Conservation (phyloP, 345 rosid genomes). For the Gossypium bickii region DNA sequence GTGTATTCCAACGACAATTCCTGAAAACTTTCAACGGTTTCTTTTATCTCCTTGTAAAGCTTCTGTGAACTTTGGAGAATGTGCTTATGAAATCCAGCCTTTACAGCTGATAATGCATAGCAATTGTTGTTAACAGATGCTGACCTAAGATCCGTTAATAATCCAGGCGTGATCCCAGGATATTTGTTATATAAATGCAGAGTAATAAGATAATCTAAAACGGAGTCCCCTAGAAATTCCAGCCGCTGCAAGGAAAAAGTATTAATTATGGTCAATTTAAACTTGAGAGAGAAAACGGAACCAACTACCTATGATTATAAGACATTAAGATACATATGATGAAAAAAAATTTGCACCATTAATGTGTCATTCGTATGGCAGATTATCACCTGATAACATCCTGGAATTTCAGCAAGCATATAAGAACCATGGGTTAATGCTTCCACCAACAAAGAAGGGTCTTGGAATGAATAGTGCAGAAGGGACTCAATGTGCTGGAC, state of each 20-base stretch:
- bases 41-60: slow-evolving; percentile 50
- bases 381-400: slow-evolving; percentile 73
- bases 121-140: slow-evolving; percentile 90
- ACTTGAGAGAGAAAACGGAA: background rate
- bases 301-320: background rate
- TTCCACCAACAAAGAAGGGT: slow-evolving; percentile 69
- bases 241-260: slow-evolving; percentile 50
- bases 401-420: slow-evolving; percentile 82
- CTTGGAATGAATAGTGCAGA: slow-evolving; percentile 51
- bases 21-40: slow-evolving; percentile 29
- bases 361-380: background rate
- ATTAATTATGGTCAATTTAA: background rate
- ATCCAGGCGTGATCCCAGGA: slow-evolving; percentile 72
- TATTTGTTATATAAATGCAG: slow-evolving; percentile 44
- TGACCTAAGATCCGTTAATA: slow-evolving; percentile 84
- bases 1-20: slow-evolving; percentile 31
- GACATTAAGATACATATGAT: background rate
- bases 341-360: background rate
- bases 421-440: slow-evolving; percentile 93
- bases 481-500: slow-evolving; percentile 43
- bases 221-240: slow-evolving; percentile 93
- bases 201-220: slow-evolving; percentile 74
- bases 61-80: slow-evolving; percentile 63
- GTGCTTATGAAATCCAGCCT: slow-evolving; percentile 56
- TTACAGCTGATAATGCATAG: slow-evolving; percentile 60